Percentiles rank a stretch among this genome's conserved stretches.
Conservation (phyloP, 2,329 filamentous ascomycete species). For the Talaromyces amestolkiae region DNA sequence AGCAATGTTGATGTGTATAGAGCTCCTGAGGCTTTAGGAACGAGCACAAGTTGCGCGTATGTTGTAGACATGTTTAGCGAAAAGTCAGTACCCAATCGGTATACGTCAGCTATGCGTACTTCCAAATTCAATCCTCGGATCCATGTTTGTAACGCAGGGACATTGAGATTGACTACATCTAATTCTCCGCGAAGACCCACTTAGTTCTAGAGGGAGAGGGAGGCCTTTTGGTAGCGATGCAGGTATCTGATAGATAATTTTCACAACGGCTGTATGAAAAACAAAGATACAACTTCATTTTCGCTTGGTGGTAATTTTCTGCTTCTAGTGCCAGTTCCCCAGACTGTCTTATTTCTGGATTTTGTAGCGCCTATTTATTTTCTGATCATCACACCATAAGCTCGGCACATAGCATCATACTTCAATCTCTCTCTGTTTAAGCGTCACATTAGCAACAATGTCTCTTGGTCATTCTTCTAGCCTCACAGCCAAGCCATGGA, state of each 20-base stretch:
- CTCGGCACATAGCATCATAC: neutral
- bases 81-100: neutral
- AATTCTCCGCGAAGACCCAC: neutral
- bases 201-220: neutral
- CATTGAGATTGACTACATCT: neutral
- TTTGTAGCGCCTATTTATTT: too few relatives aligned
- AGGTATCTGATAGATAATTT: neutral
- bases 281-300: neutral
- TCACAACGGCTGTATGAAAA: neutral
- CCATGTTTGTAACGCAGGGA: neutral
- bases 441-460: neutral
- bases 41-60: neutral
- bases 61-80: neutral
- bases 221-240: neutral
- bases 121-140: neutral
- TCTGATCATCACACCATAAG: neutral
- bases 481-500: conserved; percentile 41
- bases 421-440: neutral
- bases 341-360: neutral
- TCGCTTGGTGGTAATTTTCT: neutral
- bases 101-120: neutral
- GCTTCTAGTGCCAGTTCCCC: too few relatives aligned
- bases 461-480: conserved; percentile 25
- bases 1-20: neutral
- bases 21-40: neutral